Evolutionary conservation across 306 rosid species (phyloP), one percentile per base, ranked within the genome.

Genomic region (Castanospermum australe): DNA sequence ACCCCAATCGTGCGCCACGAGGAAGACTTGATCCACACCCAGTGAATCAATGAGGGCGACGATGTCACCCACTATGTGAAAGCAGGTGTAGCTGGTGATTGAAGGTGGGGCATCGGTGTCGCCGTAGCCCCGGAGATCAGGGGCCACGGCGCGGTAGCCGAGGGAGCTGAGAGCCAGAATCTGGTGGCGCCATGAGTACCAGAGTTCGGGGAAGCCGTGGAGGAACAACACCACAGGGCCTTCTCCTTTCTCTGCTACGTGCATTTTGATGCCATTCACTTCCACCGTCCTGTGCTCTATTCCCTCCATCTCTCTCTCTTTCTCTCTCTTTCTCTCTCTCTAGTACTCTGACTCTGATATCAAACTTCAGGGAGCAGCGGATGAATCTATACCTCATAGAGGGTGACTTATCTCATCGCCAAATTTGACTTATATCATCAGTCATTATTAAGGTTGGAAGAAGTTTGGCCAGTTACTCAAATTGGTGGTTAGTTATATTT

Each of bases 121-220:
- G 0, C 86, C 82, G 30, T 9, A 86, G 70, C 86, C 89, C 0
- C 86, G 83, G 1, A 86, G 86, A 24, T 86, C 84, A 0, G 89
- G 86, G 0, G 89, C 86, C 0, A 86, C 80, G 0, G 84, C 79
- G 0, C 63, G 86, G 66, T 79, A 86, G 1, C 89, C 89, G 11
- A 32, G 79, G 28, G 77, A 39, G 25, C 80, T 33, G 5, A 86
- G 82, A 18, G 82, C 55, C 0, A 57, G 12, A 41, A 86, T 86
- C 77, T 86, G 89, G 71, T 82, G 84, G 15, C 86, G 82, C 86
- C 84, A 86, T 0, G 86, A 69, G 82, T 82, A 86, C 89, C 89
- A 86, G 3, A 86, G 80, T 9, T 86, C 86, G 0, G 86, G 89
- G 83, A 82, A 86, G 51, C 86, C 89, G 10, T 86, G 89, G 2